phyloP scores from a whole-genome alignment of 2,329 filamentous ascomycete genomes.

The Neospermospora avenae region DNA sequence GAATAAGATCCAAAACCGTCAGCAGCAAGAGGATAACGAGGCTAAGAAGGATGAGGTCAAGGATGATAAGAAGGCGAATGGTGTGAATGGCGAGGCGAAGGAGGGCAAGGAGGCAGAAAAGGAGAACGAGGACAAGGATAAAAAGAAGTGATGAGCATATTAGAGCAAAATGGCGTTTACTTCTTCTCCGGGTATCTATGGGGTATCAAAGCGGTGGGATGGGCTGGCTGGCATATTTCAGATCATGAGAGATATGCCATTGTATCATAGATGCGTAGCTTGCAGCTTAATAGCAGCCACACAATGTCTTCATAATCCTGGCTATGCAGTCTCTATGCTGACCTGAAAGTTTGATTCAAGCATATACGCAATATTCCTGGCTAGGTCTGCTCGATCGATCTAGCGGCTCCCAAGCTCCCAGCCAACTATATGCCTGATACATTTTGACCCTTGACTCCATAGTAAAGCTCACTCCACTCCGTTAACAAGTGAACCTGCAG shows the following conservation, averaged over 20 bases:
- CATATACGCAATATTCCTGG: not conserved
- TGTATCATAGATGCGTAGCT: constrained; percentile 37
- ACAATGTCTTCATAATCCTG: constrained; percentile 16
- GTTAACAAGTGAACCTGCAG: no score
- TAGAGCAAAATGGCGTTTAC: constrained; percentile 21
- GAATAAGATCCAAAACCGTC: constrained; percentile 99
- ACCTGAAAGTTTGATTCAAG: not conserved
- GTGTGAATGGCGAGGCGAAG: constrained; percentile 47
- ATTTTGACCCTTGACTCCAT: not conserved
- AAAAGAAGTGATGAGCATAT: constrained; percentile 40
- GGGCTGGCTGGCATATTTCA: constrained; percentile 26
- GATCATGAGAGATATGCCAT: constrained; percentile 28
- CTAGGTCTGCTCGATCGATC: not conserved
- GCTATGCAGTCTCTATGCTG: not conserved
- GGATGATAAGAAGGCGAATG: constrained; percentile 62
- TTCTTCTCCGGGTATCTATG: constrained; percentile 26
- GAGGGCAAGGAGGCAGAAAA: constrained; percentile 46
- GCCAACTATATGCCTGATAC: no score
- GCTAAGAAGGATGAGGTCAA: constrained; percentile 63
- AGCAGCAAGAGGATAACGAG: constrained; percentile 95
- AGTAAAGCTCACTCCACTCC: no score
- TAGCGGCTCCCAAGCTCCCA: no score
- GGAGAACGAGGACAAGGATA: constrained; percentile 55
- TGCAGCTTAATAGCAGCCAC: constrained; percentile 27
- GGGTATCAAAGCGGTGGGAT: constrained; percentile 22